Conservation (phyloP, 345 rosid species). For the Citropsis articulata region DNA sequence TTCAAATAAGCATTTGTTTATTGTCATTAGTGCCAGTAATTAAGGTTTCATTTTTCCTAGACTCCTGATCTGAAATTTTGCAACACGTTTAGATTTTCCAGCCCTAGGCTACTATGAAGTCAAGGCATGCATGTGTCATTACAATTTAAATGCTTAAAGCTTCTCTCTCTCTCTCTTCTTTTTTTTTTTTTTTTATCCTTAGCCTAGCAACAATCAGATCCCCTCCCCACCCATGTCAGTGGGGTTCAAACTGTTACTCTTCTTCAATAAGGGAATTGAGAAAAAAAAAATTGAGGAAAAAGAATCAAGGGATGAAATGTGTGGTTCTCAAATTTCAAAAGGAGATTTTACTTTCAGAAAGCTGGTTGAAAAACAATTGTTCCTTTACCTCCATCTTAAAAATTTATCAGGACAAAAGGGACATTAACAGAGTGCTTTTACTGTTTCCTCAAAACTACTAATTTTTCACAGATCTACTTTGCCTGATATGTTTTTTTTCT, state of each 20-base stretch:
- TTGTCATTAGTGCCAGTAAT: neutral
- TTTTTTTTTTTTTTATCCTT: too few species aligned
- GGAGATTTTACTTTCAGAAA: neutral
- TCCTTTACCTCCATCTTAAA: neutral
- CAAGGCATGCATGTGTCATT: neutral
- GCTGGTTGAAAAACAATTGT: neutral
- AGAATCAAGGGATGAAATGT: neutral
- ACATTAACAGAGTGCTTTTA: neutral
- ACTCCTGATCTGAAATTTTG: neutral
- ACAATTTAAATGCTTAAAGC: too few species aligned
- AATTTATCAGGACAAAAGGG: neutral
- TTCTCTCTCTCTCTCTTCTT: too few species aligned
- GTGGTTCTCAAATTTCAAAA: neutral
- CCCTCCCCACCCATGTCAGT: too few species aligned
- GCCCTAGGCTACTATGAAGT: neutral
- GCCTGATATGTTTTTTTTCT: neutral
- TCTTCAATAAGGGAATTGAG: neutral
- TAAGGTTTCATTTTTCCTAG: neutral
- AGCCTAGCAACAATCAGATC: too few species aligned
- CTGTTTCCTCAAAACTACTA: neutral
- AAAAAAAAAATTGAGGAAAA: too few species aligned
- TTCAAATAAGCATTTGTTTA: neutral
- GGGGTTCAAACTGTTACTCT: neutral
- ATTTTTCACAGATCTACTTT: neutral
- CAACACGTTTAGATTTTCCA: neutral